A percentile compares a stretch with the other conserved stretches of the same genome.
Conservation (phyloP, 306 rosid species). For the Adenanthera pavonina region DNA sequence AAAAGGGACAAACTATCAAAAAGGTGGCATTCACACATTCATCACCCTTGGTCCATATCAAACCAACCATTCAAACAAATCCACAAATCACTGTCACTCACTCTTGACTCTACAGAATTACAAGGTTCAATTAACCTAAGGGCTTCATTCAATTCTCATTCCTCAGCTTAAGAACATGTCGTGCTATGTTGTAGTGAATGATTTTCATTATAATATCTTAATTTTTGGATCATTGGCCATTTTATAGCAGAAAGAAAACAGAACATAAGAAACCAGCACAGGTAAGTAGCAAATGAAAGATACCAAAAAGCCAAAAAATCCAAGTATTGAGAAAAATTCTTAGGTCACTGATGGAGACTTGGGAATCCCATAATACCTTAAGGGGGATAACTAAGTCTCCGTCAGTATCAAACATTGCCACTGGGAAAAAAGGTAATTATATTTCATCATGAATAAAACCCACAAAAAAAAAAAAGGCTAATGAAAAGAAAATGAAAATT, state of each 20-base stretch:
- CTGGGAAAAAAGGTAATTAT: neutral
- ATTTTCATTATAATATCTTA: neutral
- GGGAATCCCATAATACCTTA: too few species aligned
- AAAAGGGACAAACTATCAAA: neutral
- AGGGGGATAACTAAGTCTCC: too few species aligned
- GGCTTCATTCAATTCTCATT: neutral
- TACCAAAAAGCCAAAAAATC: neutral
- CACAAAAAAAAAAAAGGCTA: neutral
- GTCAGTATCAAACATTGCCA: neutral
- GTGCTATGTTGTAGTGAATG: neutral
- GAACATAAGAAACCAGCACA: neutral
- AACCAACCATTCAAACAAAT: constrained; percentile 1
- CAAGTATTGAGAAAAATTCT: neutral
- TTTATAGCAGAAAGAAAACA: neutral
- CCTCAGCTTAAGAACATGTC: neutral
- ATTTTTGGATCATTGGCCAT: neutral
- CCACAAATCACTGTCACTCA: constrained; percentile 14
- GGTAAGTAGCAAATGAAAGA: neutral
- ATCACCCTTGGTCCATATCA: constrained; percentile 1
- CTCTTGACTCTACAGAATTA: neutral
- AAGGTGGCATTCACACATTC: neutral
- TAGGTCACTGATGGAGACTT: too few species aligned
- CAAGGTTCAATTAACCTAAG: neutral
- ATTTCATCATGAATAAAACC: neutral
- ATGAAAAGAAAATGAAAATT: neutral